Conservation (phyloP, 2,329 filamentous ascomycete species). For the Daldinia eschscholtzii region DNA sequence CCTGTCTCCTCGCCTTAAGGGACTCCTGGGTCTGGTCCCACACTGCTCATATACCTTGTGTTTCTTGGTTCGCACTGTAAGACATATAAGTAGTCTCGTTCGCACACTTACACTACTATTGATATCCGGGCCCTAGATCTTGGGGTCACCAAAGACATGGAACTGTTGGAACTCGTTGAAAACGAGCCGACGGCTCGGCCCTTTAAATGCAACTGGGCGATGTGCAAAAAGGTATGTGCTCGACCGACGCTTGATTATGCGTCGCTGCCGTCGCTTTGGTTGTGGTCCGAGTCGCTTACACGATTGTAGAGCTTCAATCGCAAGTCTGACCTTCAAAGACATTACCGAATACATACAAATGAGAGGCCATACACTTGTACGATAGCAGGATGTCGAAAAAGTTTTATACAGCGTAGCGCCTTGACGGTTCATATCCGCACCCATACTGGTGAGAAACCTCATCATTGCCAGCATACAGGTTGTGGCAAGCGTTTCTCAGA, state of each 20-base stretch:
- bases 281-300: slow-evolving; percentile 33
- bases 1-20: slow-evolving; percentile 44
- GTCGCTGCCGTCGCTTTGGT: slow-evolving; percentile 10
- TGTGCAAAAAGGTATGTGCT: slow-evolving; percentile 69
- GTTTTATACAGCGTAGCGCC: slow-evolving; percentile 78
- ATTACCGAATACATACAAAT: slow-evolving; percentile 79
- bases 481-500: slow-evolving; percentile 79
- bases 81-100: slow-evolving; percentile 53
- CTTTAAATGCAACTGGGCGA: slow-evolving; percentile 73
- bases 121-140: slow-evolving; percentile 33
- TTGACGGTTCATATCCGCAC: slow-evolving; percentile 78
- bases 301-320: slow-evolving; percentile 75
- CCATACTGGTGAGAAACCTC: slow-evolving; percentile 79
- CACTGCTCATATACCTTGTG: slow-evolving; percentile 36
- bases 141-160: slow-evolving; percentile 61
- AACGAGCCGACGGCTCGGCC: slow-evolving; percentile 72
- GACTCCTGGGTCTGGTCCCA: slow-evolving; percentile 46
- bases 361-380: slow-evolving; percentile 75
- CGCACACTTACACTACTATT: slow-evolving; percentile 42
- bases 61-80: slow-evolving; percentile 40
- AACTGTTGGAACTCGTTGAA: slow-evolving; percentile 74
- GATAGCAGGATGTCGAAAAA: slow-evolving; percentile 73
- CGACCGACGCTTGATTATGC: background rate
- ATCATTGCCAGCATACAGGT: slow-evolving; percentile 73
- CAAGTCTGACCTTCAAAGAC: slow-evolving; percentile 77